phyloP scores from a whole-genome alignment of 139 green algal species.

The Astrephomene gubernaculifera region DNA sequence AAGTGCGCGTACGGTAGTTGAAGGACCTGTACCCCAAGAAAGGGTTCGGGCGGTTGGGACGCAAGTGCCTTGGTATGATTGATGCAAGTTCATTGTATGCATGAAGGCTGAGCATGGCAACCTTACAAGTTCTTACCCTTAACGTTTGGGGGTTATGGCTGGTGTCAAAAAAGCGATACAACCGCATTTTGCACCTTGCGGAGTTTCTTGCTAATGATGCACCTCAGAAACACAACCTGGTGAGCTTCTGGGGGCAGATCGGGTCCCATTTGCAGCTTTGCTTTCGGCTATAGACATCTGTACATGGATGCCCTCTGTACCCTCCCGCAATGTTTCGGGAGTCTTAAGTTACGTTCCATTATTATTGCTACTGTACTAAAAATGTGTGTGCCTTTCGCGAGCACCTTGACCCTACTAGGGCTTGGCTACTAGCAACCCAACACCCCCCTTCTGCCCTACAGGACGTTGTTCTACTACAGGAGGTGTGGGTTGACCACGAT shows the following conservation, averaged over 20 bases:
- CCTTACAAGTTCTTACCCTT: conserved; percentile 59
- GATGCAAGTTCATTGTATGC: too few species aligned
- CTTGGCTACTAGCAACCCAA: too few species aligned
- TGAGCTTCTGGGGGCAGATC: background rate
- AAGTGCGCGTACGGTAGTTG: too few species aligned
- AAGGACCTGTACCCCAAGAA: too few species aligned
- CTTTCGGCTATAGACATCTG: background rate
- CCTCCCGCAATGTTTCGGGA: too few species aligned
- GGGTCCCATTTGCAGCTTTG: background rate
- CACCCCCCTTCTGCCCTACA: conserved; percentile 23
- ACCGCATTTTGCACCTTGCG: conserved; percentile 56
- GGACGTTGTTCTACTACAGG: conserved; percentile 66
- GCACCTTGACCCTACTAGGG: too few species aligned
- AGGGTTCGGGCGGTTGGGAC: too few species aligned
- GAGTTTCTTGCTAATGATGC: conserved; percentile 41
- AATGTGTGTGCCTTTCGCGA: too few species aligned
- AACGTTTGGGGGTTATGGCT: conserved; percentile 72
- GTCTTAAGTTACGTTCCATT: too few species aligned
- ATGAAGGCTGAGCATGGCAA: too few species aligned
- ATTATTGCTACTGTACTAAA: background rate
- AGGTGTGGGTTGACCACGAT: conserved; percentile 70
- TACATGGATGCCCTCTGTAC: too few species aligned
- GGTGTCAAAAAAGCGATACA: conserved; percentile 52
- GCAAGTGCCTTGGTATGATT: too few species aligned
- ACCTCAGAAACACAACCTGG: conserved; percentile 12